Percentiles rank a stretch among this genome's conserved stretches.
phyloP scores from a whole-genome alignment of 2,329 filamentous ascomycete genomes.

The Phaeosphaeriaceae sp. region DNA sequence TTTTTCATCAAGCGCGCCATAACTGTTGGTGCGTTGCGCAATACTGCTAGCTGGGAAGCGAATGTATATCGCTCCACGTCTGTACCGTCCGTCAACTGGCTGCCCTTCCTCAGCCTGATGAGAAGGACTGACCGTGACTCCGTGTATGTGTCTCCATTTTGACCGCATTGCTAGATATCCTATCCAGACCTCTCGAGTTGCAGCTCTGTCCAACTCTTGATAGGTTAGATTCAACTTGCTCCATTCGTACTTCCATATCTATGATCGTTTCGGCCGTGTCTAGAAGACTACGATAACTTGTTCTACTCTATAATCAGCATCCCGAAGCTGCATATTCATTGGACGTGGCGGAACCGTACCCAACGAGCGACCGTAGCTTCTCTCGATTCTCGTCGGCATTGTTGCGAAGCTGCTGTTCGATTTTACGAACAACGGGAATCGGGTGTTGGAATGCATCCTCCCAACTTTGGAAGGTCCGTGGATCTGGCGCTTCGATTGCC shows the following conservation, averaged over 20 bases:
- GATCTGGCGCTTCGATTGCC: slow-evolving; percentile 63
- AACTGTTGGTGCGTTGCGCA: slow-evolving; percentile 62
- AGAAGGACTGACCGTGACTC: slow-evolving; percentile 46
- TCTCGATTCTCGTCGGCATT: slow-evolving; percentile 69
- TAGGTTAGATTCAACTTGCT: slow-evolving; percentile 73
- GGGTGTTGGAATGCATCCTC: slow-evolving; percentile 72
- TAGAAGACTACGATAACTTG: slow-evolving; percentile 84
- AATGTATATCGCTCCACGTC: slow-evolving; percentile 55
- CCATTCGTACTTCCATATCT: slow-evolving; percentile 81
- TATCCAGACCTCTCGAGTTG: slow-evolving; percentile 72
- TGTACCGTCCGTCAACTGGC: slow-evolving; percentile 34
- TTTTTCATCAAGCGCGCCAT: slow-evolving; percentile 61
- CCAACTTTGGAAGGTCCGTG: slow-evolving; percentile 64
- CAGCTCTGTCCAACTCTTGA: slow-evolving; percentile 76
- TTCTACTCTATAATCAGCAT: slow-evolving; percentile 48
- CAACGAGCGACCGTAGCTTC: slow-evolving; percentile 70
- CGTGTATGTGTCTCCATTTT: slow-evolving; percentile 56
- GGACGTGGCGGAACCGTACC: slow-evolving; percentile 52
- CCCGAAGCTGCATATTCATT: not conserved
- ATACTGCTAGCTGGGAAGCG: slow-evolving; percentile 63
- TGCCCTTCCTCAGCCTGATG: slow-evolving; percentile 2
- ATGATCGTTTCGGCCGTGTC: slow-evolving; percentile 95
- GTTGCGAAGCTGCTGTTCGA: slow-evolving; percentile 68
- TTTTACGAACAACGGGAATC: slow-evolving; percentile 65
- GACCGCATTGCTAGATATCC: slow-evolving; percentile 65